These are phyloP conservation scores for Exophiala aquamarina DNA, from an alignment of 2,329 filamentous ascomycete species.

Conservation along the genomic window DNA sequence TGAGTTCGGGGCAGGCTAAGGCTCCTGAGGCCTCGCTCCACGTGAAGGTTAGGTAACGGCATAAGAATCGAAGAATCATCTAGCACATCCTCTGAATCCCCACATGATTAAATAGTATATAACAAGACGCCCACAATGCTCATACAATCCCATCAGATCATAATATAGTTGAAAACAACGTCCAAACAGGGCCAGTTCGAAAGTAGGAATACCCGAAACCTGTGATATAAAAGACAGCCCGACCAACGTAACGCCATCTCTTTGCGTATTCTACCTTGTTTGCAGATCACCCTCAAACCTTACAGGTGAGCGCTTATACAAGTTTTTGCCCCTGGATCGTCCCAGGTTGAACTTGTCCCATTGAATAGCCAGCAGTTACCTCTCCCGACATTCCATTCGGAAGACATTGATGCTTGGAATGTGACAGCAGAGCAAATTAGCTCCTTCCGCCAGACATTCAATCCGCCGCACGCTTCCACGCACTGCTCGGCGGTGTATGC, in stretches of 20 bases:
- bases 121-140: background rate
- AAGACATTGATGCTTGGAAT: constrained; percentile 8
- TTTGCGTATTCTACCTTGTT: too few species aligned
- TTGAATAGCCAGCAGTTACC: constrained; percentile 9
- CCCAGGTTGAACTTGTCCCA: constrained; percentile 3
- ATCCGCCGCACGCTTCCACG: constrained; percentile 5
- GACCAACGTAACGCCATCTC: too few species aligned
- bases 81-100: background rate
- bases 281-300: background rate
- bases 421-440: constrained; percentile 5
- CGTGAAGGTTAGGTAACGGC: background rate
- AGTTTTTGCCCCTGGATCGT: constrained; percentile 7
- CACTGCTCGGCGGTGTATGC: constrained; percentile 5
- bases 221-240: too few species aligned
- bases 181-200: background rate
- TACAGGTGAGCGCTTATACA: constrained; percentile 6
- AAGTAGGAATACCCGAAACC: background rate
- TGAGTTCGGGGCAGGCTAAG: background rate
- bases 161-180: background rate
- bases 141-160: background rate
- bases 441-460: constrained; percentile 6
- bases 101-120: background rate
- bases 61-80: background rate
- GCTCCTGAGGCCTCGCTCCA: background rate
- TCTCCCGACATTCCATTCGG: constrained; percentile 5